Percentiles rank a stretch among this genome's conserved stretches.
Conservation (phyloP, 2,329 filamentous ascomycete genomes). For the Aureobasidium sp. region DNA sequence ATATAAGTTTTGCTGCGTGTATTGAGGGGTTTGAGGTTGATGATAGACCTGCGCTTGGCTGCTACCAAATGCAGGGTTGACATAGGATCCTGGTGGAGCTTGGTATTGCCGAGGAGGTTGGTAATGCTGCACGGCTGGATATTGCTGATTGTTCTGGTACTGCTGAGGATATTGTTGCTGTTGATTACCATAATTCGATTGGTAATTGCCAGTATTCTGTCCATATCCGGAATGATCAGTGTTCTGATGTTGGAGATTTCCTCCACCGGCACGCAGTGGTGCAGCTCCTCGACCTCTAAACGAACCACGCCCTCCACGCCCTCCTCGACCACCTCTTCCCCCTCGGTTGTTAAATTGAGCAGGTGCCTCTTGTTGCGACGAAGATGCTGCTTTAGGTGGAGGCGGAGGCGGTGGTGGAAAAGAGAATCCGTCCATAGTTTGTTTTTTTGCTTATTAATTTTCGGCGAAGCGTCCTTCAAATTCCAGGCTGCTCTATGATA, state of each 20-base stretch:
- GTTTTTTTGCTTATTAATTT: not conserved
- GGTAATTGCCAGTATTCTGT: slow-evolving; percentile 4
- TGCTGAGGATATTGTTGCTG: not conserved
- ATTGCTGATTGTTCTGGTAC: not conserved
- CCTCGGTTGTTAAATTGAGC: slow-evolving; percentile 23
- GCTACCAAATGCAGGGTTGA: slow-evolving; percentile 20
- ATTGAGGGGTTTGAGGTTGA: not conserved
- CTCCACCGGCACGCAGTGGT: not conserved
- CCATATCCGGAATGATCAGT: not conserved
- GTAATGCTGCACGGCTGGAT: not conserved
- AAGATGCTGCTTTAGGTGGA: slow-evolving; percentile 23
- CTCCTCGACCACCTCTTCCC: slow-evolving; percentile 25
- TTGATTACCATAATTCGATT: not conserved
- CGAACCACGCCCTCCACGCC: slow-evolving; percentile 16
- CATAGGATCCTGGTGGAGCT: slow-evolving; percentile 22
- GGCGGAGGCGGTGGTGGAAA: slow-evolving; percentile 43
- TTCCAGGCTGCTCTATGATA: not conserved
- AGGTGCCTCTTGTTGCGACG: slow-evolving; percentile 3
- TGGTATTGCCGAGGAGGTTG: not conserved
- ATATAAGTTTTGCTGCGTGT: not conserved
- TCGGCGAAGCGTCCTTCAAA: not conserved
- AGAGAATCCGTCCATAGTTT: slow-evolving; percentile 26
- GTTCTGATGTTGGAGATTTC: not conserved
- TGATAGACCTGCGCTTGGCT: not conserved
- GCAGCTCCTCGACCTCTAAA: slow-evolving; percentile 17